Percentiles rank a stretch among this genome's conserved stretches.
Evolutionary conservation across 2,329 filamentous ascomycete species (phyloP).

Genomic region (Colletotrichum sp.): DNA sequence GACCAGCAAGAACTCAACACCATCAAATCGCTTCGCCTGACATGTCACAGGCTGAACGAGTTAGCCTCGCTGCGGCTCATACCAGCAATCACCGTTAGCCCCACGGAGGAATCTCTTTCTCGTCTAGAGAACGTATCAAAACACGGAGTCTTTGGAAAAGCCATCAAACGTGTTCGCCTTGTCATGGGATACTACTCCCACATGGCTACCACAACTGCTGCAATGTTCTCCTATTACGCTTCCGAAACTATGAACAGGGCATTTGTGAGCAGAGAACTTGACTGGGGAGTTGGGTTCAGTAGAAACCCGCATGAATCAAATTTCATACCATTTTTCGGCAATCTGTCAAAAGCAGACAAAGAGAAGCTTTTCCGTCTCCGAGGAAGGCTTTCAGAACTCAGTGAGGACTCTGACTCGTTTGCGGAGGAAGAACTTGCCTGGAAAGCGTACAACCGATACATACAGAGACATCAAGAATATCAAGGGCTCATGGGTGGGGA

Average conservation of each 20-base stretch:
- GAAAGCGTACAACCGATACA: not conserved
- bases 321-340: too few species aligned
- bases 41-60: not conserved
- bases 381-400: too few species aligned
- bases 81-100: not conserved
- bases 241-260: too few species aligned
- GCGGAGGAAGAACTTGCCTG: too few species aligned
- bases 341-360: too few species aligned
- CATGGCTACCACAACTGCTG: too few species aligned
- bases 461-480: not conserved
- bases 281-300: too few species aligned
- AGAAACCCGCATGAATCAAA: too few species aligned
- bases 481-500: not conserved
- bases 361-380: too few species aligned
- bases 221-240: too few species aligned
- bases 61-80: not conserved
- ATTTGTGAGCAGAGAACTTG: too few species aligned
- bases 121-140: not conserved
- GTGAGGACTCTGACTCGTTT: too few species aligned
- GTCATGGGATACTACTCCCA: not conserved
- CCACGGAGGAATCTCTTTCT: not conserved
- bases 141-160: not conserved
- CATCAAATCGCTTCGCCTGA: not conserved
- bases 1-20: not conserved
- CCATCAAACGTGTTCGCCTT: not conserved